Evolutionary conservation across 2,329 filamentous ascomycete species (phyloP).

Genomic region (Colletotrichum chlorophyti): DNA sequence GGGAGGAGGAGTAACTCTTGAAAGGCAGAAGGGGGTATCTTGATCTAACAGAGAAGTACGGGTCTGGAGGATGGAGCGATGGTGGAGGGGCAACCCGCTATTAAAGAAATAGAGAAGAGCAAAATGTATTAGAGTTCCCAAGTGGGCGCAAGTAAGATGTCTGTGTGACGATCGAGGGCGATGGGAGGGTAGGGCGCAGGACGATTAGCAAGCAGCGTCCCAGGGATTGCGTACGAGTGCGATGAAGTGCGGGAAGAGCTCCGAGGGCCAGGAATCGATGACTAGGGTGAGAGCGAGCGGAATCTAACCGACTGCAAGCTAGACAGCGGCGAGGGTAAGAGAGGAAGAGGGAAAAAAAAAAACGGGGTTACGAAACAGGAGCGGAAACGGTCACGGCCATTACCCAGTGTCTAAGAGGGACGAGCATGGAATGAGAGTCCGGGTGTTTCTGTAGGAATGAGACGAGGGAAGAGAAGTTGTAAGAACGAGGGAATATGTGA

Average conservation of each 20-base stretch:
- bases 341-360: too few relatives aligned
- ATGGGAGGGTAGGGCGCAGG: conserved; percentile 16
- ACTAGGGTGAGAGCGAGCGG: conserved; percentile 17
- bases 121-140: conserved; percentile 24
- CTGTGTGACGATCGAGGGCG: conserved; percentile 22
- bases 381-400: conserved; percentile 30
- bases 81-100: conserved; percentile 22
- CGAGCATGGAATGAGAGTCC: conserved; percentile 28
- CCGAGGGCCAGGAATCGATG: conserved; percentile 20
- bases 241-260: conserved; percentile 21
- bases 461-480: conserved; percentile 22
- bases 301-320: conserved; percentile 23
- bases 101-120: conserved; percentile 20
- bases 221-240: conserved; percentile 14
- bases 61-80: conserved; percentile 9
- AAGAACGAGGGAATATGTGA: conserved; percentile 23
- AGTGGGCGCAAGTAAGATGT: conserved; percentile 25
- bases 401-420: conserved; percentile 29
- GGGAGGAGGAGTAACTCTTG: not conserved
- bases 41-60: conserved; percentile 21
- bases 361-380: conserved; percentile 29
- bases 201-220: conserved; percentile 24
- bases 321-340: conserved; percentile 13
- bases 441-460: conserved; percentile 28
- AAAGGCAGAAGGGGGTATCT: conserved; percentile 17